These are phyloP conservation scores for Suillus hirtellus DNA, from an alignment of 768 basidiomycete species.

Conservation along the genomic window DNA sequence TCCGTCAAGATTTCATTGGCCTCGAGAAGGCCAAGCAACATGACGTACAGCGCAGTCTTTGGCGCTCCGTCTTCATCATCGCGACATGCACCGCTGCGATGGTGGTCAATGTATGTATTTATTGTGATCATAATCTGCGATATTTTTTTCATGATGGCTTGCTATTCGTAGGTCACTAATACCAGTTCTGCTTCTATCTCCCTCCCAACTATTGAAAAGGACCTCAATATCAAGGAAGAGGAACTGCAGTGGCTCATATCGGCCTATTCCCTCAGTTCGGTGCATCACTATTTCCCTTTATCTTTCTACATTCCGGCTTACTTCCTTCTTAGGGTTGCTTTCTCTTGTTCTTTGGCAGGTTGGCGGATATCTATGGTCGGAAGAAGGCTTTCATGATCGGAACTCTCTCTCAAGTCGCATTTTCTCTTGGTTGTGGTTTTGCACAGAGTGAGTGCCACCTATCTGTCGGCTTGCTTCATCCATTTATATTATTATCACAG, in stretches of 20 bases:
- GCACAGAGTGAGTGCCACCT: slow-evolving; percentile 40
- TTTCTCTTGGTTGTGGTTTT: slow-evolving; percentile 67
- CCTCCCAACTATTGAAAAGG: slow-evolving; percentile 49
- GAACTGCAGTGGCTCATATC: slow-evolving; percentile 68
- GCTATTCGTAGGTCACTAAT: slow-evolving; percentile 26
- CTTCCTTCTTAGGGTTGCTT: slow-evolving; percentile 62
- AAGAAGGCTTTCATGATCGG: slow-evolving; percentile 71
- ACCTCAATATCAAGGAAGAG: slow-evolving; percentile 49
- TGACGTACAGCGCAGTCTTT: slow-evolving; percentile 21
- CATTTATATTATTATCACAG: slow-evolving; percentile 30
- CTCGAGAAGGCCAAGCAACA: slow-evolving; percentile 12
- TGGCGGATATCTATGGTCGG: slow-evolving; percentile 79
- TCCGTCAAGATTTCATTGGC: background rate
- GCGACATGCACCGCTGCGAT: slow-evolving; percentile 41
- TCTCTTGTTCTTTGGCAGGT: slow-evolving; percentile 69
- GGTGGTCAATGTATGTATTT: slow-evolving; percentile 35
- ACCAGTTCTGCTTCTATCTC: slow-evolving; percentile 50
- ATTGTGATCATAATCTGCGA: background rate
- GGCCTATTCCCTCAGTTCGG: slow-evolving; percentile 68
- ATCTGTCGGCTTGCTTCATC: background rate
- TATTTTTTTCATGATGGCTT: background rate
- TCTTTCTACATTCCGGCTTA: background rate
- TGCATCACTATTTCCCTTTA: slow-evolving; percentile 29
- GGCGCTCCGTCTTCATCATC: slow-evolving; percentile 32
- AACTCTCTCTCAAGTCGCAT: slow-evolving; percentile 49